Evolutionary conservation across 257 asterid genomes (phyloP), one percentile per base, ranked within the genome.

Genomic region (Fraxinus pennsylvanica): DNA sequence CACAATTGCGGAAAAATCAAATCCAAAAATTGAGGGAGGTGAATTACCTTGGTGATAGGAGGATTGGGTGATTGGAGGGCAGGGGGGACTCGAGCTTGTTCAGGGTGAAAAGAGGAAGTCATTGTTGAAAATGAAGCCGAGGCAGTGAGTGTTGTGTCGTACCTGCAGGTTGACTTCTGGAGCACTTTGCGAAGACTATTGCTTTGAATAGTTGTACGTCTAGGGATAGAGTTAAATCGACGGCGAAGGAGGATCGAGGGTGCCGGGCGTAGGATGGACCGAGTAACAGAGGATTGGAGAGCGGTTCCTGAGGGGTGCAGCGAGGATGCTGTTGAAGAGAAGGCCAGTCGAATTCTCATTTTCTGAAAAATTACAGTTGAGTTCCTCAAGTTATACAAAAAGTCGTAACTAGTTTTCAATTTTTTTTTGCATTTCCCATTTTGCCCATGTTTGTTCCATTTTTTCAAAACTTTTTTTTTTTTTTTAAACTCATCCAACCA

Each of bases 51-150:
- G 68, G 89, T 78, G 76, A 90, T 81, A 5, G 94, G 86, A 81
- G 95, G 95, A 74, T 84, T 25, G 17, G 97, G 92, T 29, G 87
- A 13, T 63, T 52, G 86, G 14, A 82, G 66, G 32, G 97, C 87
- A 2, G 93, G 88, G 2, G 98, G 97, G 25, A 84, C 90, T 80
- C 97, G 85, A 86, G 98, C 92, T 74, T 86, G 84, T 80, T 91
- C 97, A 9, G 94, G 90, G 71, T 74, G 76, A 87, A 88, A 87
- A 54, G 90, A 80, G 68, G 88, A 81, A 4, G 89, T 84, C 99
- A 92, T 94, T 73, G 96, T 78, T 76, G 94, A 87, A 74, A 79
- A 9, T 22, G 90, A 82, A 47, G 84, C 82, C 17, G 87, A 76
- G 0, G 85, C 74, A 45, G 84, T 25, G 57, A 81, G 67, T 38